Evolutionary conservation across 208 protist species (phyloP).

Genomic region (Leishmania amazonensis): DNA sequence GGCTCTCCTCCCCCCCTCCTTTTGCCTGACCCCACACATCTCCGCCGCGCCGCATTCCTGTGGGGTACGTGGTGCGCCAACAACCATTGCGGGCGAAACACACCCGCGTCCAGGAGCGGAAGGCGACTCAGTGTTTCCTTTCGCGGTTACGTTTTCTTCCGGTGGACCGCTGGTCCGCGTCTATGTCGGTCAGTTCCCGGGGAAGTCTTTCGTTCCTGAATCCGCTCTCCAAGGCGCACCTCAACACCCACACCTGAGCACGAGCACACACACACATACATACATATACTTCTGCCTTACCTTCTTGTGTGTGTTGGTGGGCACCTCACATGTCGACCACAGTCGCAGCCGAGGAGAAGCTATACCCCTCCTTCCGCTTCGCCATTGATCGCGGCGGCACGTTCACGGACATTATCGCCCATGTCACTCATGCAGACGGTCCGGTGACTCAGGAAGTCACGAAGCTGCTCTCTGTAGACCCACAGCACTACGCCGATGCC

Average conservation of each 20-base stretch:
- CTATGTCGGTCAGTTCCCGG: background rate
- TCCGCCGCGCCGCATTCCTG: background rate
- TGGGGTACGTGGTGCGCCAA: background rate
- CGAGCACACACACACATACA: background rate
- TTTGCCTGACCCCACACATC: background rate
- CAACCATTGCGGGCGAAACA: background rate
- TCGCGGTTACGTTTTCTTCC: background rate
- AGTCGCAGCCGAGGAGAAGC: slow-evolving; percentile 6
- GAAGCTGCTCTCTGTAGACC: slow-evolving; percentile 95
- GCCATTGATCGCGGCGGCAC: slow-evolving; percentile 95
- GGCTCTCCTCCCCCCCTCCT: background rate
- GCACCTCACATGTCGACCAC: background rate
- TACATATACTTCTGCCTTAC: background rate
- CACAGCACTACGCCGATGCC: slow-evolving; percentile 94
- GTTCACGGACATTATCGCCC: slow-evolving; percentile 95
- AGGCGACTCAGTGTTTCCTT: background rate
- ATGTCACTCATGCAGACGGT: slow-evolving; percentile 38
- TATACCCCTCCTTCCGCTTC: slow-evolving; percentile 60
- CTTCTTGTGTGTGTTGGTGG: background rate
- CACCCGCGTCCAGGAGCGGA: background rate
- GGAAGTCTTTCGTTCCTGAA: background rate
- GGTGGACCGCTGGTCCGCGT: background rate
- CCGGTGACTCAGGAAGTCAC: slow-evolving; percentile 53
- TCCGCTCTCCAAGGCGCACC: background rate
- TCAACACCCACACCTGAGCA: background rate